These are phyloP conservation scores for Postia placenta DNA, from an alignment of 768 basidiomycete genomes.

Conservation along the genomic window DNA sequence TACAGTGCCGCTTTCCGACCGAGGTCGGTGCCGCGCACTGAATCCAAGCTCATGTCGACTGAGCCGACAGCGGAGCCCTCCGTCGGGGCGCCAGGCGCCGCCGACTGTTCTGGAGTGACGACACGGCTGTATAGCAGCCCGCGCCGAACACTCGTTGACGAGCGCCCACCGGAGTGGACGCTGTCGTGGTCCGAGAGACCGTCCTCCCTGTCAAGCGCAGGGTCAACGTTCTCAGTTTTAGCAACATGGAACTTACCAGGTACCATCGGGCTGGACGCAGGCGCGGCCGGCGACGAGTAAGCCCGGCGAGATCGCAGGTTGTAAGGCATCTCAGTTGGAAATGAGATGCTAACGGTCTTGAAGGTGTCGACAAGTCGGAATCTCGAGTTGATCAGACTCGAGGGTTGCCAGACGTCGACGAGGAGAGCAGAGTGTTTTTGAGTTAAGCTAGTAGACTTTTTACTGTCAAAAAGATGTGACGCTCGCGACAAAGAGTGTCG, in stretches of 20 bases:
- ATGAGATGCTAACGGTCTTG: too few relatives aligned
- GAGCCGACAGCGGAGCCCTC: background rate
- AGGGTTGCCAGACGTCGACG: background rate
- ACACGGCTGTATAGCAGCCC: constrained; percentile 4
- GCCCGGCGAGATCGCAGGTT: background rate
- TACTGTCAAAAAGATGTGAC: constrained; percentile 7
- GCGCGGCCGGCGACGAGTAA: background rate
- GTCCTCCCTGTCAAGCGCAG: background rate
- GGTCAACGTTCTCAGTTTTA: background rate
- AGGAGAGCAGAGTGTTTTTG: background rate
- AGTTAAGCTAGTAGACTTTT: background rate
- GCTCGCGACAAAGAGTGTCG: background rate
- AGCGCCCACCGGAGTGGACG: background rate
- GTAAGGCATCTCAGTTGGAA: background rate
- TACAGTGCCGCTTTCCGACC: background rate
- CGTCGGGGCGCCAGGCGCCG: background rate
- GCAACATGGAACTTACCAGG: background rate
- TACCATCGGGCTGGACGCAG: background rate
- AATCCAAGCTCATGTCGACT: background rate
- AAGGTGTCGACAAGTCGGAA: background rate
- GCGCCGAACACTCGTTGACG: background rate
- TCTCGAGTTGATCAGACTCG: background rate
- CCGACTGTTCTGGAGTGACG: background rate
- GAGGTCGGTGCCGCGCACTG: background rate
- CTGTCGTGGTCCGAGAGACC: background rate